phyloP scores from a whole-genome alignment of 352 stramenopile species.

The Phytophthora pluvialis region DNA sequence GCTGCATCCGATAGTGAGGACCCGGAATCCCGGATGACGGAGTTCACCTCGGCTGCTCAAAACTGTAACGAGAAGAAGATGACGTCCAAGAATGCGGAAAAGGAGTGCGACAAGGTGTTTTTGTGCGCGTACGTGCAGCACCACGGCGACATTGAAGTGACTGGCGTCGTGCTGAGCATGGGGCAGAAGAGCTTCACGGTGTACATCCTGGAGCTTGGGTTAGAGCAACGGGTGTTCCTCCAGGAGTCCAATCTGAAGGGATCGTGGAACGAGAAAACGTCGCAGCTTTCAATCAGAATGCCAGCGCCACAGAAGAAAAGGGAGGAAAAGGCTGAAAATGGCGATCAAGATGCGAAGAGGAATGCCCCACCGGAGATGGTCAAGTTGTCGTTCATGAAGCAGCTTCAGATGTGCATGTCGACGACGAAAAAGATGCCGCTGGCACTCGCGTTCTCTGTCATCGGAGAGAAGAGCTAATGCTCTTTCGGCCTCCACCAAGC shows the following conservation, averaged over 20 bases:
- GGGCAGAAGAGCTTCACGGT: constrained; percentile 83
- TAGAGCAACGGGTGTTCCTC: constrained; percentile 75
- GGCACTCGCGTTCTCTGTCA: constrained; percentile 56
- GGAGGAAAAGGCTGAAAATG: constrained; percentile 13
- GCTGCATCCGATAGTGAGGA: constrained; percentile 9
- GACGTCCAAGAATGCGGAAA: constrained; percentile 82
- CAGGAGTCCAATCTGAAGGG: constrained; percentile 48
- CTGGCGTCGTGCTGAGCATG: constrained; percentile 73
- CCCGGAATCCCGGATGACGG: constrained; percentile 39
- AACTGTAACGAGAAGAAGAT: constrained; percentile 91
- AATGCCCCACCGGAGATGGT: constrained; percentile 30
- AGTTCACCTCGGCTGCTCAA: constrained; percentile 58
- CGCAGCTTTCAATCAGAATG: constrained; percentile 53
- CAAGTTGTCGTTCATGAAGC: constrained; percentile 67
- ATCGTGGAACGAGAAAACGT: constrained; percentile 58
- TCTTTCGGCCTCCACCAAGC: background rate
- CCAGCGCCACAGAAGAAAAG: constrained; percentile 16
- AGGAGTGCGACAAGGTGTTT: constrained; percentile 80
- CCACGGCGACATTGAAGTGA: constrained; percentile 62
- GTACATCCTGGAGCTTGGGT: constrained; percentile 72
- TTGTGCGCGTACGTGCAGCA: constrained; percentile 81
- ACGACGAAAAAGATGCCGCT: constrained; percentile 74
- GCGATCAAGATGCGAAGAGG: constrained; percentile 8
- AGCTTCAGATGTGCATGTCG: constrained; percentile 65
- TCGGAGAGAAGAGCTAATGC: constrained; percentile 42